Conservation (phyloP, 139 green algal genomes). For the Raphidocelis subcapitata region DNA sequence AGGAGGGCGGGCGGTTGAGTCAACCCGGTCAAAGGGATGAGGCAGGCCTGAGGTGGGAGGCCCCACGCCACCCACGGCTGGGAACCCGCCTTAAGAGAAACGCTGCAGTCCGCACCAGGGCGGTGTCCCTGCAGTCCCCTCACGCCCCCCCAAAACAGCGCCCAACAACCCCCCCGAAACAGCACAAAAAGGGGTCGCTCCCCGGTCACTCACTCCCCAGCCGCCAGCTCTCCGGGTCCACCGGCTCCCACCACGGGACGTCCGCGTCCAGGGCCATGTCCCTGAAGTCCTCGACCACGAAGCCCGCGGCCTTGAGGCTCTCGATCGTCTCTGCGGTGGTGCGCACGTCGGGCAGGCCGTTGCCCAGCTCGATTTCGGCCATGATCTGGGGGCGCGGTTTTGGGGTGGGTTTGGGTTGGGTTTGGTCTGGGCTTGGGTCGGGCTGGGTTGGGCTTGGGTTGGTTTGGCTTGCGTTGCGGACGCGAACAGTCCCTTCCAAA, state of each 20-base stretch:
- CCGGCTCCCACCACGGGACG: slow-evolving; percentile 53
- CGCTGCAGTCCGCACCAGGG: too few relatives aligned
- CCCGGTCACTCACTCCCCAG: slow-evolving; percentile 20
- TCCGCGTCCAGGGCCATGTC: slow-evolving; percentile 55
- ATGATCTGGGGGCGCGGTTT: slow-evolving; percentile 44
- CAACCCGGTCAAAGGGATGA: too few relatives aligned
- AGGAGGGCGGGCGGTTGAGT: slow-evolving; percentile 37
- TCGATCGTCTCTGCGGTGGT: slow-evolving; percentile 48
- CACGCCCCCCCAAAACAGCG: too few relatives aligned
- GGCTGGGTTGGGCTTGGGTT: too few relatives aligned
- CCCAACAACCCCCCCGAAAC: background rate
- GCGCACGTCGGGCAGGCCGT: slow-evolving; percentile 67
- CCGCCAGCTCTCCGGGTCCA: slow-evolving; percentile 34
- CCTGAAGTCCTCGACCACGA: slow-evolving; percentile 49
- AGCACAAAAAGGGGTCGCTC: slow-evolving; percentile 22
- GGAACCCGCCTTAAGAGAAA: too few relatives aligned
- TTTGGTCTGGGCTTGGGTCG: too few relatives aligned
- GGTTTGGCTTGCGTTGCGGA: too few relatives aligned
- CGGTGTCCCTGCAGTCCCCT: too few relatives aligned
- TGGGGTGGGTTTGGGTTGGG: too few relatives aligned
- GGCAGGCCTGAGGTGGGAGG: too few relatives aligned
- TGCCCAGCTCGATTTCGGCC: slow-evolving; percentile 69
- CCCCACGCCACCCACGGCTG: too few relatives aligned
- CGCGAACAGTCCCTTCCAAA: too few relatives aligned
- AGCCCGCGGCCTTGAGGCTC: slow-evolving; percentile 55